Percentiles rank a stretch among this genome's conserved stretches.
Evolutionary conservation across 352 stramenopile genomes (phyloP).

Genomic region (Phytopythium ostracodes): DNA sequence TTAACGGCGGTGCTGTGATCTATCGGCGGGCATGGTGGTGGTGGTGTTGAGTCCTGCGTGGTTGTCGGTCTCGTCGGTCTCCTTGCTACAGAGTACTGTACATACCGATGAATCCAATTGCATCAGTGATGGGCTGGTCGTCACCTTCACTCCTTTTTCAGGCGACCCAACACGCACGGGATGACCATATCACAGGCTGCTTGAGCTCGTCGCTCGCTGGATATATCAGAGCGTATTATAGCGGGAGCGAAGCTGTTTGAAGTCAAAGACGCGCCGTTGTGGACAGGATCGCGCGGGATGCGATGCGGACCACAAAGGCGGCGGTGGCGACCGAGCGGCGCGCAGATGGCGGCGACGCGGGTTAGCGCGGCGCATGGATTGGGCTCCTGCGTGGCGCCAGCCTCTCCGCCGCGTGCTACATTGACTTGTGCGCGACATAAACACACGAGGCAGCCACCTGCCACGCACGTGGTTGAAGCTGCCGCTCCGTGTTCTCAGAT

Average conservation of each 20-base stretch:
- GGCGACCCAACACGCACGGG: no score
- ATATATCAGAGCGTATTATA: background rate
- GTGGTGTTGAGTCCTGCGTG: background rate
- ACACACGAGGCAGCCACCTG: background rate
- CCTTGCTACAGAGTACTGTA: no score
- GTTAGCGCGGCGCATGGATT: background rate
- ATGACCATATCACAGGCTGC: no score
- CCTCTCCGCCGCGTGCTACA: background rate
- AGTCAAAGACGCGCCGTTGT: background rate
- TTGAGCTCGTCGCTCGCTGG: background rate
- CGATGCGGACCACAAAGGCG: background rate
- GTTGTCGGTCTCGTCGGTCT: background rate
- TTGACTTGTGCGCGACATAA: background rate
- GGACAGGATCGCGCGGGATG: background rate
- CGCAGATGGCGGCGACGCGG: background rate
- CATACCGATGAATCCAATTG: no score
- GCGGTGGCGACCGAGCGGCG: background rate
- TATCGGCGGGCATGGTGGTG: no score
- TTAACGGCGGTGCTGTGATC: constrained; percentile 1
- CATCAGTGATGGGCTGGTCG: no score
- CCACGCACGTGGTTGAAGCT: constrained; percentile 3
- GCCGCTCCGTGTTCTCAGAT: background rate
- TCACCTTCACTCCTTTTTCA: no score
- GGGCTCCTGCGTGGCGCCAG: no score
- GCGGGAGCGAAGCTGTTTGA: background rate